Conservation (phyloP, 805 yeast genomes). For the Ogataea dorogensis region DNA sequence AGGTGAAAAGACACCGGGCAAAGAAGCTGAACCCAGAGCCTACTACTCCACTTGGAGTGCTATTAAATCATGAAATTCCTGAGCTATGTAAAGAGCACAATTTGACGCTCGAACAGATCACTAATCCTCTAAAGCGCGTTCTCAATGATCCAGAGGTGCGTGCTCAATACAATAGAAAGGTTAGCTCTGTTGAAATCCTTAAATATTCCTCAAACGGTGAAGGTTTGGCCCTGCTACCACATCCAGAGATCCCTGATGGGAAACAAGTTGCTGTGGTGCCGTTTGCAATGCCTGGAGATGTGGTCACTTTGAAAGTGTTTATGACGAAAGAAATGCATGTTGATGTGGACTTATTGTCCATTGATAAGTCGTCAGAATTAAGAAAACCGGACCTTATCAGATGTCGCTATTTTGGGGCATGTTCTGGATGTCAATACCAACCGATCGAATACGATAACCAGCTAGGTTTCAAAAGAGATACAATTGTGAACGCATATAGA, state of each 20-base stretch:
- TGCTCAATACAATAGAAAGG: slow-evolving; percentile 48
- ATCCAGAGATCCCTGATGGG: slow-evolving; percentile 47
- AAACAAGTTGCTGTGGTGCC: slow-evolving; percentile 77
- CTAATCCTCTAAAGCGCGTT: slow-evolving; percentile 64
- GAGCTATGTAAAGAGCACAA: slow-evolving; percentile 46
- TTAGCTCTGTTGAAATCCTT: slow-evolving; percentile 55
- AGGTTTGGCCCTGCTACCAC: slow-evolving; percentile 69
- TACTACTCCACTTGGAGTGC: slow-evolving; percentile 78
- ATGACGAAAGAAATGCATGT: slow-evolving; percentile 74
- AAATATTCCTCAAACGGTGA: slow-evolving; percentile 79
- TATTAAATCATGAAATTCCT: slow-evolving; percentile 64
- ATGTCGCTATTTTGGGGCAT: slow-evolving; percentile 85
- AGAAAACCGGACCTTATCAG: slow-evolving; percentile 60
- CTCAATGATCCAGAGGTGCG: slow-evolving; percentile 56
- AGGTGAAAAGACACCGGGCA: slow-evolving; percentile 41
- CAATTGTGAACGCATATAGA: slow-evolving; percentile 78
- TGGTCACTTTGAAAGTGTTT: slow-evolving; percentile 65
- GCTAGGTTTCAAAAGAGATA: slow-evolving; percentile 65
- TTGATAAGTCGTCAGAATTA: slow-evolving; percentile 36
- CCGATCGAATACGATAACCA: slow-evolving; percentile 72
- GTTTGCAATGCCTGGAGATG: slow-evolving; percentile 85
- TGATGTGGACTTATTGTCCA: slow-evolving; percentile 66
- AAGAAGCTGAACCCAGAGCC: slow-evolving; percentile 68
- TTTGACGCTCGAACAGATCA: slow-evolving; percentile 46
- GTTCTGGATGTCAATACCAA: slow-evolving; percentile 96